phyloP scores from a whole-genome alignment of 1,139 yeast species.

The Yamadazyma triangularis region DNA sequence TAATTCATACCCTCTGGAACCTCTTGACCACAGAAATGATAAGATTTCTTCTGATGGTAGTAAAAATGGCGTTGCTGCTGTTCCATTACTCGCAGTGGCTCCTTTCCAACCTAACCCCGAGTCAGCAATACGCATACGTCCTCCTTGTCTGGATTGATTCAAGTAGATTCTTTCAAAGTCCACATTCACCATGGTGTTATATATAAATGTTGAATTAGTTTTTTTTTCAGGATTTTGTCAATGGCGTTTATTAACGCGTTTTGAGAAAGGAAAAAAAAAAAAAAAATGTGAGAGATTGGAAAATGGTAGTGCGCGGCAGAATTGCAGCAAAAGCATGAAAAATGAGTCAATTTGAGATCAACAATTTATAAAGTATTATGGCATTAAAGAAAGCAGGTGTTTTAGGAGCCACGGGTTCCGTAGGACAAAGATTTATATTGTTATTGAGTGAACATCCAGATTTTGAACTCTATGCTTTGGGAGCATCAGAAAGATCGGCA shows the following conservation, averaged over 20 bases:
- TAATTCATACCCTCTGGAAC: conserved; percentile 86
- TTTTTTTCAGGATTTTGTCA: too few relatives aligned
- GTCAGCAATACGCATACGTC: conserved; percentile 91
- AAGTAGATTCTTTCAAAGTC: conserved; percentile 85
- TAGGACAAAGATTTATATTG: conserved; percentile 92
- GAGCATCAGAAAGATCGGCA: conserved; percentile 93
- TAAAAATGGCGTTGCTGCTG: conserved; percentile 71
- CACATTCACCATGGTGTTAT: conserved; percentile 41
- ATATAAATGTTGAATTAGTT: too few relatives aligned
- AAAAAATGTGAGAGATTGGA: too few relatives aligned
- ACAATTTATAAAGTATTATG: conserved; percentile 1
- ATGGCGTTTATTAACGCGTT: too few relatives aligned
- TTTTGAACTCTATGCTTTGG: conserved; percentile 77
- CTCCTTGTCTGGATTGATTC: conserved; percentile 79
- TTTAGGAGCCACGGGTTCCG: conserved; percentile 96
- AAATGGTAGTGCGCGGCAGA: too few relatives aligned
- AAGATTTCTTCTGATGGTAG: conserved; percentile 82
- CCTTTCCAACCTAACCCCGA: conserved; percentile 95
- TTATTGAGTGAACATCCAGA: conserved; percentile 85
- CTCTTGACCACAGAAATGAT: conserved; percentile 87
- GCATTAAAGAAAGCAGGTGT: conserved; percentile 66
- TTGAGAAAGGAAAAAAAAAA: too few relatives aligned
- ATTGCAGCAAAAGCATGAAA: too few relatives aligned
- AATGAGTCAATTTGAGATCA: too few relatives aligned
- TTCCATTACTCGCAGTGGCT: conserved; percentile 20